A percentile compares a stretch with the other conserved stretches of the same genome.
phyloP scores from a whole-genome alignment of 441 rosid species.

The Raphanus hybrid region DNA sequence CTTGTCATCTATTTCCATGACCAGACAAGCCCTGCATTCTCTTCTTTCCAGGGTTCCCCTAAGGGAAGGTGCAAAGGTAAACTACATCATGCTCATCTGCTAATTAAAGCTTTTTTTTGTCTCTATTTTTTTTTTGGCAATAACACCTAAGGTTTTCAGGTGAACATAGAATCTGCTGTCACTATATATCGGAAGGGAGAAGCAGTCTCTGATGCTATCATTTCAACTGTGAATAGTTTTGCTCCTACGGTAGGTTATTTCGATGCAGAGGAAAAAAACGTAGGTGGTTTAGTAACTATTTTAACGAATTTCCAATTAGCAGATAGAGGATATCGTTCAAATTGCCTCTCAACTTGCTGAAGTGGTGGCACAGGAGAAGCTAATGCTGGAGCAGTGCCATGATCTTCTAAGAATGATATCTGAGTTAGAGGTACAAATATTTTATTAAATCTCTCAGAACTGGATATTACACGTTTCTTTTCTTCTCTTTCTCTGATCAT shows the following conservation, averaged over 20 bases:
- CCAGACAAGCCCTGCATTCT: constrained; percentile 58
- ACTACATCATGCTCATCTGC: constrained; percentile 2
- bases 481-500: constrained; percentile 2
- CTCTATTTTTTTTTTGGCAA: neutral
- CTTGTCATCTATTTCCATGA: constrained; percentile 52
- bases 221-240: constrained; percentile 44
- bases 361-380: constrained; percentile 65
- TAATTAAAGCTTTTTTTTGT: neutral
- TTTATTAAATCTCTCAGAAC: constrained; percentile 7
- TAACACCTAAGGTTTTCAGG: constrained; percentile 42
- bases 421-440: constrained; percentile 54
- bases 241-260: constrained; percentile 49
- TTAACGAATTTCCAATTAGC: constrained; percentile 9
- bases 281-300: neutral
- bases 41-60: constrained; percentile 67
- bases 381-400: constrained; percentile 59
- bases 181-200: constrained; percentile 53
- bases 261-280: neutral
- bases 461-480: constrained; percentile 9
- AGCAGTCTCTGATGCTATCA: constrained; percentile 57
- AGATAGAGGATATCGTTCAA: constrained; percentile 50
- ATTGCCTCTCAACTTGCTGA: constrained; percentile 62
- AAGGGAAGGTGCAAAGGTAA: constrained; percentile 67
- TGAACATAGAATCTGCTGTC: constrained; percentile 49
- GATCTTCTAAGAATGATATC: constrained; percentile 57